Conservation (phyloP, 2,329 filamentous ascomycete species). For the Fusarium metavorans region DNA sequence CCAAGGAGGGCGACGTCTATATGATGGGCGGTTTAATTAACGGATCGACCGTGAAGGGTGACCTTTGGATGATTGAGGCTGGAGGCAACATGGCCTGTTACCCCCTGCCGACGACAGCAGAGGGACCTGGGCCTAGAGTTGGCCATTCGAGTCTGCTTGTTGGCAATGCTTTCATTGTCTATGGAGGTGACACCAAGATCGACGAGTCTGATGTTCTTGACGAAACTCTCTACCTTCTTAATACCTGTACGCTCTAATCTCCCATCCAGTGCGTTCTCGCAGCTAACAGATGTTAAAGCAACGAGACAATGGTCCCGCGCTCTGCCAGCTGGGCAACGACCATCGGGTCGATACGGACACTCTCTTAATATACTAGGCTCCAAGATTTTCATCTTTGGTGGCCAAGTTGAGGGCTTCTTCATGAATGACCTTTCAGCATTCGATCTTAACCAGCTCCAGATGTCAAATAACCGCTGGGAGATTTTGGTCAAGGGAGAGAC, state of each 20-base stretch:
- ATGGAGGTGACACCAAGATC: constrained; percentile 97
- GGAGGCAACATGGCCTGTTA: constrained; percentile 90
- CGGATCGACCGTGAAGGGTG: constrained; percentile 94
- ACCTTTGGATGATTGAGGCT: constrained; percentile 97
- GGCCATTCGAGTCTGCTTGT: constrained; percentile 94
- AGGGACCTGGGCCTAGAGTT: constrained; percentile 94
- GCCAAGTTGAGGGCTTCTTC: constrained; percentile 96
- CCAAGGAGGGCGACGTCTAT: constrained; percentile 97
- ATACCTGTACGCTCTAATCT: constrained; percentile 81
- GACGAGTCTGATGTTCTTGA: constrained; percentile 92
- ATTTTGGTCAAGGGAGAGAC: constrained; percentile 78
- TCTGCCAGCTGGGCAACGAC: constrained; percentile 85
- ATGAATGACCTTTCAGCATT: constrained; percentile 98
- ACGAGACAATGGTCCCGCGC: constrained; percentile 98
- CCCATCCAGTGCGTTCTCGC: background rate
- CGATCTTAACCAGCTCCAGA: constrained; percentile 93
- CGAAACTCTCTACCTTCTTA: constrained; percentile 94
- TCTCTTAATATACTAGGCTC: constrained; percentile 96
- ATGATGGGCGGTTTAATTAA: constrained; percentile 98
- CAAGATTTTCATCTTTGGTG: constrained; percentile 97
- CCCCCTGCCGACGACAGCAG: constrained; percentile 89
- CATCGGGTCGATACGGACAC: constrained; percentile 93
- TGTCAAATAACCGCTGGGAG: constrained; percentile 93
- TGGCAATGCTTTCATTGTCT: constrained; percentile 98
- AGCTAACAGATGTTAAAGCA: constrained; percentile 69